A percentile compares a stretch with the other conserved stretches of the same genome.
phyloP scores from a whole-genome alignment of 305 asterid species.

The Coffea humblotiana region DNA sequence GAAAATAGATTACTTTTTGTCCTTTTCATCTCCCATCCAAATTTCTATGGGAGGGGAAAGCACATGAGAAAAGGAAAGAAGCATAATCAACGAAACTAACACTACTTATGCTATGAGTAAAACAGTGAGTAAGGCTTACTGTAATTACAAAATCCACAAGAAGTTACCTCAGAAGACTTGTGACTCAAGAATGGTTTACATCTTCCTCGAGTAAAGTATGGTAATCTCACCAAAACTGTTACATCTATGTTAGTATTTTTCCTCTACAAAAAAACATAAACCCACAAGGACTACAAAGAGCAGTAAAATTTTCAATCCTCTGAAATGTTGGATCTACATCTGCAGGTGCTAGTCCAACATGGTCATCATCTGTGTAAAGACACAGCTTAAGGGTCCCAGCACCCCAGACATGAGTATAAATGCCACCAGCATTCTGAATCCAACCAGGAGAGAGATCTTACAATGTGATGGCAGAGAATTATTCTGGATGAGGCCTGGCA shows the following conservation, averaged over 20 bases:
- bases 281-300: neutral
- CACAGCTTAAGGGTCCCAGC: neutral
- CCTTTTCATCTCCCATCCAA: too few relatives aligned
- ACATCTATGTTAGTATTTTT: neutral
- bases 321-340: neutral
- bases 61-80: neutral
- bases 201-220: conserved; percentile 4
- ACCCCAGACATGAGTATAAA: neutral
- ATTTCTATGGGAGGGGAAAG: neutral
- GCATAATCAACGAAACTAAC: neutral
- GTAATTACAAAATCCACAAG: neutral
- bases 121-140: neutral
- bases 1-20: too few relatives aligned
- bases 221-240: conserved; percentile 2
- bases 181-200: conserved; percentile 15
- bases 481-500: neutral
- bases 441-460: neutral
- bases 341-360: neutral
- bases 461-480: neutral
- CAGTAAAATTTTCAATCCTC: neutral
- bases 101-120: neutral
- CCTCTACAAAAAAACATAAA: neutral
- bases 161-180: neutral
- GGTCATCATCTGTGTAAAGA: neutral
- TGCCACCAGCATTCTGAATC: neutral